Evolutionary conservation across 2,329 filamentous ascomycete species (phyloP).

Genomic region (Hymenoscyphus fraxineus): DNA sequence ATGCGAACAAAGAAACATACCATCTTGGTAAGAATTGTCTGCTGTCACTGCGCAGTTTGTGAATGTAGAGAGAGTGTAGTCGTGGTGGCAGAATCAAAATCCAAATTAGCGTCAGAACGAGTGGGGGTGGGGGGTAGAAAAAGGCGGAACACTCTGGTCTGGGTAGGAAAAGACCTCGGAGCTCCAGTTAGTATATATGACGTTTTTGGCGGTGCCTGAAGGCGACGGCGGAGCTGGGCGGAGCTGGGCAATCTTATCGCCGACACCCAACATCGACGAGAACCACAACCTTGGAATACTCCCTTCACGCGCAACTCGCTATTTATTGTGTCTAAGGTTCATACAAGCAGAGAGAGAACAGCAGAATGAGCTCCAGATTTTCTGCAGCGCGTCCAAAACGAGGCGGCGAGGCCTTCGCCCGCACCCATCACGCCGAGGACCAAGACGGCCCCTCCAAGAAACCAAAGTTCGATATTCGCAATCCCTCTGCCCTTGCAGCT

Average conservation of each 20-base stretch:
- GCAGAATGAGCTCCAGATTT: constrained; percentile 48
- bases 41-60: neutral
- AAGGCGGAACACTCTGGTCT: neutral
- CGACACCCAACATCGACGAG: neutral
- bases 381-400: constrained; percentile 76
- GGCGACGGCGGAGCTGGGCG: neutral
- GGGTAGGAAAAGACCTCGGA: neutral
- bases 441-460: constrained; percentile 60
- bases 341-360: neutral
- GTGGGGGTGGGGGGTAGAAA: neutral
- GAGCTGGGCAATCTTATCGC: neutral
- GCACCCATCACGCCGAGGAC: constrained; percentile 63
- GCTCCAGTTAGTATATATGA: neutral
- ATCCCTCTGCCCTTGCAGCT: constrained; percentile 85
- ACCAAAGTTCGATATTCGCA: constrained; percentile 89
- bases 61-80: neutral
- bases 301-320: neutral
- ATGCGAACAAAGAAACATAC: neutral
- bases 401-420: constrained; percentile 74
- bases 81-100: neutral
- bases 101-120: neutral
- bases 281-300: neutral
- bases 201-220: constrained; percentile 2
- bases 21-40: constrained; percentile 1
- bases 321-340: neutral